phyloP scores from a whole-genome alignment of 345 rosid species.

The Garcia nutans region DNA sequence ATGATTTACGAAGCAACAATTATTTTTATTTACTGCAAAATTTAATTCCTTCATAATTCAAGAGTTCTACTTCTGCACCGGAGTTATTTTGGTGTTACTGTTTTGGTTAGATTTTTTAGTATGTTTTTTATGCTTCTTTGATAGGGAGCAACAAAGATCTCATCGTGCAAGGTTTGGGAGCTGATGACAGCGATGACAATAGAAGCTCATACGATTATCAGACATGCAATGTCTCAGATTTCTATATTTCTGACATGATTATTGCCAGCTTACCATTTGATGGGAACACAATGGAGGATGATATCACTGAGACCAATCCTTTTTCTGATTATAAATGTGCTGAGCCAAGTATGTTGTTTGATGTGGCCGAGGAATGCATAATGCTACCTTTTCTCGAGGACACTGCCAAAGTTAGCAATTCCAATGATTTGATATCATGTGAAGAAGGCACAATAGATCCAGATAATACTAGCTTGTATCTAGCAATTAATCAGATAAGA shows the following conservation, averaged over 20 bases:
- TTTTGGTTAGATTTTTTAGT: not conserved
- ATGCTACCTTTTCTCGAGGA: conserved; percentile 75
- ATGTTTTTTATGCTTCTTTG: conserved; percentile 4
- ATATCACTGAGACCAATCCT: conserved; percentile 26
- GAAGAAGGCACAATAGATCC: conserved; percentile 41
- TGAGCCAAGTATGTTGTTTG: conserved; percentile 55
- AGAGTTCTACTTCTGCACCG: conserved; percentile 5
- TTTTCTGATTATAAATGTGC: conserved; percentile 62
- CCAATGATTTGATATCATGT: conserved; percentile 42
- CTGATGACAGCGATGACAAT: conserved; percentile 38
- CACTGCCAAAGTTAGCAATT: conserved; percentile 44
- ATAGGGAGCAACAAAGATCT: conserved; percentile 32
- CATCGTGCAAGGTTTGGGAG: conserved; percentile 30
- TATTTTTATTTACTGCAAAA: not conserved
- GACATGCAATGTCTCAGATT: conserved; percentile 61
- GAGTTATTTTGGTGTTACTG: not conserved
- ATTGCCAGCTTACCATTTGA: conserved; percentile 51
- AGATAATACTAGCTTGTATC: conserved; percentile 51
- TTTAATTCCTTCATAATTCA: not conserved
- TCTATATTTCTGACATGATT: conserved; percentile 61
- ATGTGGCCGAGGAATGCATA: conserved; percentile 70
- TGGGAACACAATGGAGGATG: conserved; percentile 40
- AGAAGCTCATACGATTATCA: conserved; percentile 42
- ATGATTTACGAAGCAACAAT: not conserved
- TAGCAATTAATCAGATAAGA: conserved; percentile 64